Base-by-base conservation (phyloP, 805 yeast species). In the Metschnikowia borealis region DNA sequence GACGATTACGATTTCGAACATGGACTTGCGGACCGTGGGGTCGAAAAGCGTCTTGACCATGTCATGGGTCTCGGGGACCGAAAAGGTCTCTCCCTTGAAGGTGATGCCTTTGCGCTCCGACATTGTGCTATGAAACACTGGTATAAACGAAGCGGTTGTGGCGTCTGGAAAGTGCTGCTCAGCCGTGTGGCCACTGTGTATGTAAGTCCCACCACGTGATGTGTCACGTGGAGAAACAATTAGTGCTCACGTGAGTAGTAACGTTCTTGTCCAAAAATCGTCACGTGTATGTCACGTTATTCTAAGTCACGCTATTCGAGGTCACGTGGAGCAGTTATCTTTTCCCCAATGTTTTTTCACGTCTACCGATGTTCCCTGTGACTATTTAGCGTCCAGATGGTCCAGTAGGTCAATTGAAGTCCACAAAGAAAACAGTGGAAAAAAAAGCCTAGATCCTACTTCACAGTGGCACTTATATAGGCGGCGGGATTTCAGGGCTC, bases 21-120 rank as follows among this genome's bases (percentile, higher is more conserved):
- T 66, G 0, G 91, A 83, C 62, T 88, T 89, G 47, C 78, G 75
- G 47, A 87, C 66, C 1, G 84, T 78, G 2, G 95, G 94, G 68
- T 88, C 92, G 58, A 88, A 83, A 45, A 89, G 69, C 1, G 92
- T 84, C 54, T 89, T 76, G 33, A 88, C 85, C 94, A 88, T 87
- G 62, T 88, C 96, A 60, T 84, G 85, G 31, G 96, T 88, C 57
- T 79, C 77, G 1, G 87, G 87, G 35, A 75, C 78, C 32, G 64
- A 58, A 54, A 78, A 78, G 20, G 77, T 68, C 39, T 65, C 74
- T 4, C 79, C 80, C 13, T 61, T 56, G 54, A 73, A 70, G 32
- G 80, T 74, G 51, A 75, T 73, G 1, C 81, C 82, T 48, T 23
- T 34, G 40, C 46, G 46, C 8, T 36, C 39, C 17, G 45, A 14